These are phyloP conservation scores for Ogataea haglerorum DNA, from an alignment of 805 yeast genomes.

Conservation along the genomic window DNA sequence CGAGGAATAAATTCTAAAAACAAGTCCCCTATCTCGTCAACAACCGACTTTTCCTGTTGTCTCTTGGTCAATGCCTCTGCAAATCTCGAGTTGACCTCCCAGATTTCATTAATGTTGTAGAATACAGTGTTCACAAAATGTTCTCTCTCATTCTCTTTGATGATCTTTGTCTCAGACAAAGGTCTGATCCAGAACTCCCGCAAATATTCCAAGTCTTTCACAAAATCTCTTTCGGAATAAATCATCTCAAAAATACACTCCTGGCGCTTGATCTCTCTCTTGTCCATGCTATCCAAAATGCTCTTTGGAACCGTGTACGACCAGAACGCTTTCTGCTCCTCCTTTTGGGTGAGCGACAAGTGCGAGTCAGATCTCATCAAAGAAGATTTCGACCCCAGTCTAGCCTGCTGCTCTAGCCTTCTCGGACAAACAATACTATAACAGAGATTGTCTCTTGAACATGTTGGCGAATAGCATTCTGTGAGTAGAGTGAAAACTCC, in stretches of 20 bases:
- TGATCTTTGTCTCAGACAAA: slow-evolving; percentile 76
- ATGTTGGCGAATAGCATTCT: slow-evolving; percentile 96
- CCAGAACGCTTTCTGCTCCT: slow-evolving; percentile 85
- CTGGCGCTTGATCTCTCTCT: slow-evolving; percentile 85
- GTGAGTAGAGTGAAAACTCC: slow-evolving; percentile 93
- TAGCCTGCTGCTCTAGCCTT: slow-evolving; percentile 90
- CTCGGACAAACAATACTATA: slow-evolving; percentile 97
- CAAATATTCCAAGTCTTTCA: slow-evolving; percentile 87
- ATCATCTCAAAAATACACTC: slow-evolving; percentile 93
- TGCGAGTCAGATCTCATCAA: slow-evolving; percentile 71
- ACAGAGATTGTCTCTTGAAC: slow-evolving; percentile 82
- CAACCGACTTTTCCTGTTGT: slow-evolving; percentile 82
- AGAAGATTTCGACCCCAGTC: slow-evolving; percentile 83
- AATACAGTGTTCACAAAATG: slow-evolving; percentile 89
- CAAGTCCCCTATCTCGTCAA: slow-evolving; percentile 82
- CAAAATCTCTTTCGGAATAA: slow-evolving; percentile 92
- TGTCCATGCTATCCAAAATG: slow-evolving; percentile 72
- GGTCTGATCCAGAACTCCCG: slow-evolving; percentile 95
- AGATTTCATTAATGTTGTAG: slow-evolving; percentile 83
- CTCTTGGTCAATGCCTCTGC: slow-evolving; percentile 87
- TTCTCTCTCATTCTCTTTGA: slow-evolving; percentile 85
- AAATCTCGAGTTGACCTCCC: slow-evolving; percentile 75
- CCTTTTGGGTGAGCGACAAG: slow-evolving; percentile 68
- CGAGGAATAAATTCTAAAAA: slow-evolving; percentile 78
- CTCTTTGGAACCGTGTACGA: slow-evolving; percentile 84